phyloP scores from a whole-genome alignment of 2,329 filamentous ascomycete genomes.

The Cladosporium sp. region DNA sequence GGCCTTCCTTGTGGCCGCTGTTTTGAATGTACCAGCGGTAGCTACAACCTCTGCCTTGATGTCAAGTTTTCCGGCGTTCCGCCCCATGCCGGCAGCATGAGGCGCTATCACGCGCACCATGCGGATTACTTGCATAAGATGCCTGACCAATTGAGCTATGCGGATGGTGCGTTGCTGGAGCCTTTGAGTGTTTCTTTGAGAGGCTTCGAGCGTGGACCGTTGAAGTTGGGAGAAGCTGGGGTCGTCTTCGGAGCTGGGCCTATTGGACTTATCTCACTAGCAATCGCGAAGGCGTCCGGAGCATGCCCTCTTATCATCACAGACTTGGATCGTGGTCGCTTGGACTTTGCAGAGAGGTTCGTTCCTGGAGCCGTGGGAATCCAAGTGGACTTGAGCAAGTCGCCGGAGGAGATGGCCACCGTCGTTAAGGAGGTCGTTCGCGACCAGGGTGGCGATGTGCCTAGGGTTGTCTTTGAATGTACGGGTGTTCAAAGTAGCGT shows the following conservation, averaged over 20 bases:
- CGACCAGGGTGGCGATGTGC: slow-evolving; percentile 23
- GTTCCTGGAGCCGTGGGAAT: slow-evolving; percentile 35
- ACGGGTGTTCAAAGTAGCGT: slow-evolving; percentile 34
- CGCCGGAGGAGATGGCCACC: slow-evolving; percentile 22
- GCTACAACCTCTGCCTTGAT: slow-evolving; percentile 83
- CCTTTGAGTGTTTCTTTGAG: slow-evolving; percentile 46
- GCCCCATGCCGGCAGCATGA: slow-evolving; percentile 80
- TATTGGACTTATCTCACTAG: slow-evolving; percentile 57
- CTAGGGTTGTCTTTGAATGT: slow-evolving; percentile 31
- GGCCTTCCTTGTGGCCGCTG: slow-evolving; percentile 60
- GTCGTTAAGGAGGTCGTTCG: slow-evolving; percentile 22
- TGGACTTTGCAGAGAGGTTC: slow-evolving; percentile 73
- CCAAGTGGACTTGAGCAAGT: slow-evolving; percentile 21
- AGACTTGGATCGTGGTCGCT: slow-evolving; percentile 74
- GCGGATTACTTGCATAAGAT: slow-evolving; percentile 90
- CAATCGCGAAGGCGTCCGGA: slow-evolving; percentile 57
- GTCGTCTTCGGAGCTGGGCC: slow-evolving; percentile 61
- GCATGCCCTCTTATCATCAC: slow-evolving; percentile 77
- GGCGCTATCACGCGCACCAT: slow-evolving; percentile 72
- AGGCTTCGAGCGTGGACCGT: slow-evolving; percentile 36
- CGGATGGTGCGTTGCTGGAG: slow-evolving; percentile 87
- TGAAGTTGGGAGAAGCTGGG: slow-evolving; percentile 33
- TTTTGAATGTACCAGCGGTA: slow-evolving; percentile 67
- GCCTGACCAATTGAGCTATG: slow-evolving; percentile 67
- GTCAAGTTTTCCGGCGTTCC: slow-evolving; percentile 91